phyloP scores from a whole-genome alignment of 169 alveolate species.

The Plasmodium gonderi region DNA sequence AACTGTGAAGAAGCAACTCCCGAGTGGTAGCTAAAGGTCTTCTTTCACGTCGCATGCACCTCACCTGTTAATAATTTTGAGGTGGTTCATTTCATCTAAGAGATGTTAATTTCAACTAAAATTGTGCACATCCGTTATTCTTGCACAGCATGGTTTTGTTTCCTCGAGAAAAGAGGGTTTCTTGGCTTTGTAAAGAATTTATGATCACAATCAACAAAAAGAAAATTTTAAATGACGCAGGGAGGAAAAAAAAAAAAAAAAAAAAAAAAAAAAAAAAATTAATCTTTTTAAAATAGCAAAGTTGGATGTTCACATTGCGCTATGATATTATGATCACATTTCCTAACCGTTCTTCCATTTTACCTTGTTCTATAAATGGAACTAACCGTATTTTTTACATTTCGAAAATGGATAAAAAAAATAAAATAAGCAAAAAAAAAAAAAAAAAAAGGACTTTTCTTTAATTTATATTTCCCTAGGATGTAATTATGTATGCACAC shows the following conservation, averaged over 20 bases:
- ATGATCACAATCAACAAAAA: too few species aligned
- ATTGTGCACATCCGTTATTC: not conserved
- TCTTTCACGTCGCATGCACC: not conserved
- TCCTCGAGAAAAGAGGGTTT: too few species aligned
- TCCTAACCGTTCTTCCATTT: too few species aligned
- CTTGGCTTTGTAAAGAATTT: too few species aligned
- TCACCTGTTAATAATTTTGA: constrained; percentile 45
- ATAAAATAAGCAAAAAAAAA: too few species aligned
- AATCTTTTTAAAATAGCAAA: too few species aligned
- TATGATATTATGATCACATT: too few species aligned
- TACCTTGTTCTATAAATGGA: not conserved
- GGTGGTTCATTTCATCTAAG: constrained; percentile 13
- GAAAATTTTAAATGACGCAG: too few species aligned
- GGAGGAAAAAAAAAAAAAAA: too few species aligned
- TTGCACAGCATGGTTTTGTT: not conserved
- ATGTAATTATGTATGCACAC: not conserved
- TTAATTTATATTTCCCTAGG: not conserved
- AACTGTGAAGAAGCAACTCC: not conserved
- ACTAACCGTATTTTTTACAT: not conserved
- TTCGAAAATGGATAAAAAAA: not conserved
- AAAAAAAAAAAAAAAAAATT: too few species aligned
- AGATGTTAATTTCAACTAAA: constrained; percentile 1
- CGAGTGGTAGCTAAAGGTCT: too few species aligned
- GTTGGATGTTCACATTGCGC: too few species aligned
- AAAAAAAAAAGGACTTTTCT: not conserved